Evolutionary conservation across 257 asterid genomes (phyloP).

Genomic region (Solanum acaule): DNA sequence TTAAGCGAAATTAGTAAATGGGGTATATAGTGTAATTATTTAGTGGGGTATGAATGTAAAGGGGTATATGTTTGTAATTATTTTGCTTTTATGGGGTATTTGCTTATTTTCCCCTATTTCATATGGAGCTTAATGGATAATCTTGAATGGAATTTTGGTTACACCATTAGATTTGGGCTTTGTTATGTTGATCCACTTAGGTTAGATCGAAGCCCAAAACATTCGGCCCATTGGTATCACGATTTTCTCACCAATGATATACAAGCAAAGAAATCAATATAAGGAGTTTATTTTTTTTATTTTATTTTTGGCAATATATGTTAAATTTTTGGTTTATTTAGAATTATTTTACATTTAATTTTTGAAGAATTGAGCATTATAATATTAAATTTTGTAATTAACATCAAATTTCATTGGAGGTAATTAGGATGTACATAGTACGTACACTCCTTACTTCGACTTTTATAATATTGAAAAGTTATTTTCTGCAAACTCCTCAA

Average conservation of each 20-base stretch:
- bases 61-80: too few relatives aligned
- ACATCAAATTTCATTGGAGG: too few relatives aligned
- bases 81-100: too few relatives aligned
- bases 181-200: constrained; percentile 27
- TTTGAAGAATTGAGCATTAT: not conserved
- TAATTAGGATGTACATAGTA: too few relatives aligned
- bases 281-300: not conserved
- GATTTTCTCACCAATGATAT: constrained; percentile 31
- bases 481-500: too few relatives aligned
- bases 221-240: constrained; percentile 53
- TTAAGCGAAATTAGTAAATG: too few relatives aligned
- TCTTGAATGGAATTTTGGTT: constrained; percentile 60
- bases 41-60: too few relatives aligned
- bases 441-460: too few relatives aligned
- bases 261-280: not conserved
- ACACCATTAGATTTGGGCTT: constrained; percentile 34
- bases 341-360: not conserved
- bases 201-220: too few relatives aligned
- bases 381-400: too few relatives aligned
- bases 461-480: too few relatives aligned
- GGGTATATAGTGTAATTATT: too few relatives aligned
- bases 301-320: not conserved
- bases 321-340: not conserved
- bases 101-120: constrained; percentile 7
- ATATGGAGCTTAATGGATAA: constrained; percentile 67